A percentile compares a stretch with the other conserved stretches of the same genome.
Evolutionary conservation across 352 stramenopile species (phyloP).

Genomic region (Globisporangium cylindrosporum): DNA sequence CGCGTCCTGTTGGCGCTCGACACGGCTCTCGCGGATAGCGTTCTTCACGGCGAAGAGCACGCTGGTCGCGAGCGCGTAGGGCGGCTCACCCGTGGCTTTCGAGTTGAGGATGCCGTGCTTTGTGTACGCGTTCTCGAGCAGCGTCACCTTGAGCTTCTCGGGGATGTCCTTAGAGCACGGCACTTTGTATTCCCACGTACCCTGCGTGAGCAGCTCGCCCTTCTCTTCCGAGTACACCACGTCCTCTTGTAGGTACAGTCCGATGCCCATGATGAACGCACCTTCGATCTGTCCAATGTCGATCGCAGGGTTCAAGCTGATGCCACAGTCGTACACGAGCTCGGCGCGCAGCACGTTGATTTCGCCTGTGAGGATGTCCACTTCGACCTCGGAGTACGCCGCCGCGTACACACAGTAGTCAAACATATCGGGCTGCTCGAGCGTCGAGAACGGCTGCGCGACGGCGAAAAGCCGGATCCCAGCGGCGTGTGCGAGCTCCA

Average conservation of each 20-base stretch:
- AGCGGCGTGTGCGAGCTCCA: slow-evolving; percentile 80
- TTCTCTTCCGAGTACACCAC: slow-evolving; percentile 91
- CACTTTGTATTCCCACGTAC: slow-evolving; percentile 97
- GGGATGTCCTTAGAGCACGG: slow-evolving; percentile 96
- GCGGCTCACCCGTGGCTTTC: slow-evolving; percentile 95
- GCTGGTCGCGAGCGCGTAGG: slow-evolving; percentile 92
- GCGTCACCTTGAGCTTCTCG: slow-evolving; percentile 93
- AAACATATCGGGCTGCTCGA: slow-evolving; percentile 89
- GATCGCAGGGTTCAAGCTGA: slow-evolving; percentile 95
- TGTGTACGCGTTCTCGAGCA: slow-evolving; percentile 93
- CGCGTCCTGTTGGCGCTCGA: slow-evolving; percentile 46
- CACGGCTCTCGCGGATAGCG: slow-evolving; percentile 84
- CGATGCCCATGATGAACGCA: slow-evolving; percentile 95
- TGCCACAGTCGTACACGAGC: slow-evolving; percentile 91
- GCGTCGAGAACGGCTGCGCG: slow-evolving; percentile 79
- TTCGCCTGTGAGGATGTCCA: slow-evolving; percentile 95
- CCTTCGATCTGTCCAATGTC: slow-evolving; percentile 98
- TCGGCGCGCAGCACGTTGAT: slow-evolving; percentile 80
- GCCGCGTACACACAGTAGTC: slow-evolving; percentile 96
- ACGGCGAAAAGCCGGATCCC: slow-evolving; percentile 95
- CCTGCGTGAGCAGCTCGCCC: slow-evolving; percentile 91
- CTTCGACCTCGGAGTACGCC: slow-evolving; percentile 91
- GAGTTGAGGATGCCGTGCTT: slow-evolving; percentile 94
- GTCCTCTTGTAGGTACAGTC: slow-evolving; percentile 93
- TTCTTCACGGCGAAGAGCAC: slow-evolving; percentile 96